phyloP scores from a whole-genome alignment of 768 basidiomycete species.

The Rhizopogon vinicolor region DNA sequence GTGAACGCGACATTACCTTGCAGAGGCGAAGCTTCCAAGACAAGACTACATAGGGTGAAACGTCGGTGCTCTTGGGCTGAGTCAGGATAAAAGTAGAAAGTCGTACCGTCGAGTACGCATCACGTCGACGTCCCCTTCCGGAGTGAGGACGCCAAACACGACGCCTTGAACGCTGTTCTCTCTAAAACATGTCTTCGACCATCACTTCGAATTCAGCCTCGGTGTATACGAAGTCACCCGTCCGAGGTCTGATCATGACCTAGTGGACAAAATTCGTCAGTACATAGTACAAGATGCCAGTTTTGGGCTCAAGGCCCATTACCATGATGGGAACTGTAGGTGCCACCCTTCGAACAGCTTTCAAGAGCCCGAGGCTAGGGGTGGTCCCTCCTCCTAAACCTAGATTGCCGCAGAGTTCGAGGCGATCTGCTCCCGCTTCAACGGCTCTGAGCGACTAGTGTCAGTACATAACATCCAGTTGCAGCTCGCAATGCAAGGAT shows the following conservation, averaged over 20 bases:
- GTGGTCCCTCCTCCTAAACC: conserved; percentile 78
- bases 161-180: conserved; percentile 55
- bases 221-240: conserved; percentile 77
- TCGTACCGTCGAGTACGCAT: conserved; percentile 44
- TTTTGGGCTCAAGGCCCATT: background rate
- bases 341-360: conserved; percentile 44
- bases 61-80: background rate
- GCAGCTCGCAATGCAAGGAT: conserved; percentile 4
- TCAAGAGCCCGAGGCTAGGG: conserved; percentile 72
- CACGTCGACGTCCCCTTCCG: conserved; percentile 56
- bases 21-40: conserved; percentile 51
- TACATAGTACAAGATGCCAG: background rate
- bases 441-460: conserved; percentile 46
- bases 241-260: conserved; percentile 79
- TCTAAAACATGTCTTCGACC: conserved; percentile 73
- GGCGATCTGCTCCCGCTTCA: conserved; percentile 65
- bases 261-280: conserved; percentile 20
- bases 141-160: conserved; percentile 59
- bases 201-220: conserved; percentile 65
- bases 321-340: conserved; percentile 67
- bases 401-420: conserved; percentile 74
- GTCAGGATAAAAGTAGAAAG: background rate
- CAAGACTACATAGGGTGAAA: conserved; percentile 34
- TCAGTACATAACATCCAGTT: background rate
- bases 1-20: conserved; percentile 42